phyloP scores from a whole-genome alignment of 495 filamentous ascomycete species.

The Talaromyces liani region DNA sequence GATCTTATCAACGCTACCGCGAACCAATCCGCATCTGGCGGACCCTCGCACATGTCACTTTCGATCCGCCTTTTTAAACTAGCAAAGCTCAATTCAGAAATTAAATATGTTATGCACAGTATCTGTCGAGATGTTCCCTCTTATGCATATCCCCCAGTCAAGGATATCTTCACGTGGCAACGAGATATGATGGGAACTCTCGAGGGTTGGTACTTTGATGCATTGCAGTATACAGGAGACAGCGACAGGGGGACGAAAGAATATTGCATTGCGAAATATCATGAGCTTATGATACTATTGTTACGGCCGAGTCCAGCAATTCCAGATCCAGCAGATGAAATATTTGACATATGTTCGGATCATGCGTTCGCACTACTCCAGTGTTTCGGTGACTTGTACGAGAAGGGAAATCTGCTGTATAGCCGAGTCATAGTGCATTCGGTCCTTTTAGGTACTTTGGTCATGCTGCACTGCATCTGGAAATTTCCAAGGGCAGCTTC shows the following conservation, averaged over 20 bases:
- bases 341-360: slow-evolving; percentile 26
- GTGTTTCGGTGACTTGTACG: slow-evolving; percentile 28
- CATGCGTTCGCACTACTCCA: slow-evolving; percentile 29
- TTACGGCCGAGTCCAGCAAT: slow-evolving; percentile 36
- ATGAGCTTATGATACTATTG: slow-evolving; percentile 37
- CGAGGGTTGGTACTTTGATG: slow-evolving; percentile 19
- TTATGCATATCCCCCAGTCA: slow-evolving; percentile 32
- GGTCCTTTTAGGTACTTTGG: slow-evolving; percentile 30
- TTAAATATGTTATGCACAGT: slow-evolving; percentile 42
- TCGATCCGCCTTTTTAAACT: slow-evolving; percentile 37
- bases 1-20: slow-evolving; percentile 12
- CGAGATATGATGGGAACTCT: slow-evolving; percentile 28
- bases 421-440: slow-evolving; percentile 35
- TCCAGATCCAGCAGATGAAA: slow-evolving; percentile 28
- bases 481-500: slow-evolving; percentile 25
- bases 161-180: slow-evolving; percentile 34
- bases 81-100: slow-evolving; percentile 37
- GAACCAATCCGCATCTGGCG: not conserved
- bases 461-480: slow-evolving; percentile 37
- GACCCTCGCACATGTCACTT: slow-evolving; percentile 29
- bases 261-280: slow-evolving; percentile 20
- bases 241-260: not conserved
- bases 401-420: slow-evolving; percentile 26
- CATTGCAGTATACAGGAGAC: slow-evolving; percentile 18
- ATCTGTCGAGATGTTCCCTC: slow-evolving; percentile 28